Conservation (phyloP, 2,329 filamentous ascomycete species). For the Calonectria ilicicola region DNA sequence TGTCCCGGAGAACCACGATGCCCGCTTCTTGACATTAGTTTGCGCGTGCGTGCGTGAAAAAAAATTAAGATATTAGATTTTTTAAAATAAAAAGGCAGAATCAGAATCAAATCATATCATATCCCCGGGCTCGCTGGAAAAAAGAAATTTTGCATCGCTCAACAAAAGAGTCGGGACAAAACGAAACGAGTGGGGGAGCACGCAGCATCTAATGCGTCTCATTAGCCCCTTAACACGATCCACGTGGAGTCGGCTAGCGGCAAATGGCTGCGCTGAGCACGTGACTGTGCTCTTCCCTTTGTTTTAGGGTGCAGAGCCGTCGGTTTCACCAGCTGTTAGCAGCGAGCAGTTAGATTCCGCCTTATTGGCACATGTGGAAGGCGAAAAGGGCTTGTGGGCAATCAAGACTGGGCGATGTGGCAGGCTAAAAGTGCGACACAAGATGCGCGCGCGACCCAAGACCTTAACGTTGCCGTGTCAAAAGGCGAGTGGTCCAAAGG, state of each 20-base stretch:
- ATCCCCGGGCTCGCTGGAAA: neutral
- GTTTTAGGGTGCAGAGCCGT: too few species aligned
- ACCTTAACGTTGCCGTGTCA: neutral
- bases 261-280: neutral
- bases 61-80: neutral
- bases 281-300: neutral
- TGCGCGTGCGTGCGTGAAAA: too few species aligned
- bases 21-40: neutral
- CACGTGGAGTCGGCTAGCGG: slow-evolving; percentile 2
- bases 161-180: neutral
- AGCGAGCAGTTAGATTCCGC: neutral
- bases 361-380: neutral
- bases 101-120: too few species aligned
- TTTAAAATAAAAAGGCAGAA: too few species aligned
- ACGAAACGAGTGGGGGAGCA: neutral
- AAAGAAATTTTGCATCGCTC: neutral
- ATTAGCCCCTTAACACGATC: neutral
- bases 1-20: neutral
- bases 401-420: neutral
- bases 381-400: neutral
- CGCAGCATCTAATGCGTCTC: neutral
- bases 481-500: neutral
- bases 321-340: neutral
- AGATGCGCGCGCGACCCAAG: neutral
- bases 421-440: neutral